Evolutionary conservation across 352 stramenopile genomes (phyloP), one percentile per base, ranked within the genome.

Genomic region (Pythium oligandrum): DNA sequence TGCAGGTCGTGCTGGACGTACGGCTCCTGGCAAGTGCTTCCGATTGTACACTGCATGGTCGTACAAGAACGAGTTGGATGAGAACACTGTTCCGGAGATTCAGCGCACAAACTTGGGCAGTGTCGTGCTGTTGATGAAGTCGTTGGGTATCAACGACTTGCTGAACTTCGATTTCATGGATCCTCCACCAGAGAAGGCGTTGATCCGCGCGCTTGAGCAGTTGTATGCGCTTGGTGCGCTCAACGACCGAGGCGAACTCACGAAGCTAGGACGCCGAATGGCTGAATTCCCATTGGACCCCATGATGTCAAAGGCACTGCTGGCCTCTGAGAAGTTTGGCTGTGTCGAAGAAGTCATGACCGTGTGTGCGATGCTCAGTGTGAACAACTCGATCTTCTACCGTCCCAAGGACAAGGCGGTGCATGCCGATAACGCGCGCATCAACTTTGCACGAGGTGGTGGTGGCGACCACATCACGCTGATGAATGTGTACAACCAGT

Each of bases 111-210:
- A 99, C 63, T 86, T 99, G 61, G 84, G 86, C 8, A 98, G 95
- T 70, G 96, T 99, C 4, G 97, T 99, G 53, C 75, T 99, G 39
- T 88, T 99, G 65, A 90, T 99, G 55, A 99, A 99, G 72, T 98
- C 86, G 60, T 80, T 99, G 3, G 98, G 98, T 4, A 99, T 99
- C 64, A 97, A 99, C 64, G 96, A 99, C 71, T 68, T 99, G 48
- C 70, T 99, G 17, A 81, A 99, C 64, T 99, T 99, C 61, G 98
- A 99, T 73, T 99, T 99, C 61, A 99, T 99, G 96, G 97, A 99
- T 72, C 86, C 95, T 12, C 98, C 98, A 12, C 97, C 98, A 3
- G 88, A 98, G 42, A 98, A 99, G 73, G 97, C 96, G 12, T 77
- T 99, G 11, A 99, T 99, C 57, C 84, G 96, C 11, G 96, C 96